Percentiles rank a stretch among this genome's conserved stretches.
Conservation (phyloP, 139 green algal genomes). For the Chlamydomonas sp. region DNA sequence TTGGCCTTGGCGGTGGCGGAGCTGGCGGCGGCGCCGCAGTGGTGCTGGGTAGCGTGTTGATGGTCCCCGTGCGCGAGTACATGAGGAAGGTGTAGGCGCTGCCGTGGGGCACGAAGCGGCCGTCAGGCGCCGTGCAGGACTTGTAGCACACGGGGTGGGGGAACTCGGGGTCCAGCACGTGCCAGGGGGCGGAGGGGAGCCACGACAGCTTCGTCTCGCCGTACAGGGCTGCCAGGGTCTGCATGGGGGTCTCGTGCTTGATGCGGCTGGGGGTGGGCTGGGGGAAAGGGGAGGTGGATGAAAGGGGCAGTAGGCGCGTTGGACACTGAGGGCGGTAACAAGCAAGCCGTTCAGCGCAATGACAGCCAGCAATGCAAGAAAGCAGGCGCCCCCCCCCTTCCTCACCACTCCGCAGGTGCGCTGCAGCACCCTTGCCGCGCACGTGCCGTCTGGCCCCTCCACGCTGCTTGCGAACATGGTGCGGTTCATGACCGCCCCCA, state of each 20-base stretch:
- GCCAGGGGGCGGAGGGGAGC: conserved; percentile 1
- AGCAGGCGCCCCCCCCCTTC: no score
- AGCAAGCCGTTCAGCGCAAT: neutral
- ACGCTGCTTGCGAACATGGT: conserved; percentile 19
- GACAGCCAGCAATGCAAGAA: neutral
- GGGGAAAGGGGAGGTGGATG: neutral
- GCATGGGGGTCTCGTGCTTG: neutral
- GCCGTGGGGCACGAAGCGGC: conserved; percentile 7
- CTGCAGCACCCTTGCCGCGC: neutral
- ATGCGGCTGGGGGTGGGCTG: conserved; percentile 9
- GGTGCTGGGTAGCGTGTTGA: neutral
- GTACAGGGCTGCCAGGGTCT: conserved; percentile 1
- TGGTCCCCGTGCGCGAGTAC: neutral
- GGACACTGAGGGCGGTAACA: neutral
- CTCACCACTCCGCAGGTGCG: conserved; percentile 6
- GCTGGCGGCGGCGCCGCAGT: neutral
- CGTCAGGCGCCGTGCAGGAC: conserved; percentile 10
- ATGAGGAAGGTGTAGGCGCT: conserved; percentile 4
- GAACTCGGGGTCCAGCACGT: neutral
- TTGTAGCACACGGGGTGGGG: neutral
- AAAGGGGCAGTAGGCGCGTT: neutral
- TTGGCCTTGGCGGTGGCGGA: neutral
- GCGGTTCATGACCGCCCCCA: neutral
- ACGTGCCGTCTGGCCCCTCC: neutral
- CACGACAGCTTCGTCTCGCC: conserved; percentile 9